Evolutionary conservation across 2,329 filamentous ascomycete species (phyloP).

Genomic region (Moelleriella libera): DNA sequence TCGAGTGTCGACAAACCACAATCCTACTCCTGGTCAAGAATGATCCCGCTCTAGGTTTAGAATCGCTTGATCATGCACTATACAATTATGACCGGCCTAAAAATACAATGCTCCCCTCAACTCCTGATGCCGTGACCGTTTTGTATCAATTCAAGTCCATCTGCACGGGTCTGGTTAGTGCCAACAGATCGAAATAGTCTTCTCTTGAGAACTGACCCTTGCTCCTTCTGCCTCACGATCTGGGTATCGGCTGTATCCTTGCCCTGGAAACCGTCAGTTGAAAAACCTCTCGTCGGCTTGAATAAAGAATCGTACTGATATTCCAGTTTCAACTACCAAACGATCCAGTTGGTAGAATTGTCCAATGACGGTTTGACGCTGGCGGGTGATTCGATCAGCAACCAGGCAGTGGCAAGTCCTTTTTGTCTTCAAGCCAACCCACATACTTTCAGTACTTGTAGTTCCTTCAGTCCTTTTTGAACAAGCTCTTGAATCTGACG

Average conservation of each 20-base stretch:
- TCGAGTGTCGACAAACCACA: too few relatives aligned
- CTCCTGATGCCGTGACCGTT: not conserved
- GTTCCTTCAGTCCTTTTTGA: slow-evolving; percentile 72
- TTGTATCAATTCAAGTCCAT: slow-evolving; percentile 3
- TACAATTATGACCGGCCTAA: slow-evolving; percentile 1
- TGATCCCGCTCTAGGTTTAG: not conserved
- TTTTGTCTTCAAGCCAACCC: too few relatives aligned
- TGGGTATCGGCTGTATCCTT: slow-evolving; percentile 54
- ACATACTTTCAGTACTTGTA: slow-evolving; percentile 78
- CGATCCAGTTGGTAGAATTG: slow-evolving; percentile 88
- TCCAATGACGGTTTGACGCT: slow-evolving; percentile 92
- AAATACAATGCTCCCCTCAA: slow-evolving; percentile 3
- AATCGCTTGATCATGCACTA: not conserved
- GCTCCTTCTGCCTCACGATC: slow-evolving; percentile 64
- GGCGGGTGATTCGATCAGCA: slow-evolving; percentile 2
- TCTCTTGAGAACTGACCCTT: slow-evolving; percentile 41
- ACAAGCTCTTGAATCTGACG: slow-evolving; percentile 75
- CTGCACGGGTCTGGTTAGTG: not conserved
- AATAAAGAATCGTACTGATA: slow-evolving; percentile 40
- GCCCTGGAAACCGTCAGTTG: slow-evolving; percentile 28
- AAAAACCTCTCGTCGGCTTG: not conserved
- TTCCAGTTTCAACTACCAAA: slow-evolving; percentile 81
- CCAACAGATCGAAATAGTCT: not conserved
- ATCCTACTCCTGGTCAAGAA: not conserved
- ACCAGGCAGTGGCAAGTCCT: not conserved